A percentile compares a stretch with the other conserved stretches of the same genome.
These are phyloP conservation scores for Kazachstania africana DNA, from an alignment of 805 yeast genomes.

Conservation along the genomic window DNA sequence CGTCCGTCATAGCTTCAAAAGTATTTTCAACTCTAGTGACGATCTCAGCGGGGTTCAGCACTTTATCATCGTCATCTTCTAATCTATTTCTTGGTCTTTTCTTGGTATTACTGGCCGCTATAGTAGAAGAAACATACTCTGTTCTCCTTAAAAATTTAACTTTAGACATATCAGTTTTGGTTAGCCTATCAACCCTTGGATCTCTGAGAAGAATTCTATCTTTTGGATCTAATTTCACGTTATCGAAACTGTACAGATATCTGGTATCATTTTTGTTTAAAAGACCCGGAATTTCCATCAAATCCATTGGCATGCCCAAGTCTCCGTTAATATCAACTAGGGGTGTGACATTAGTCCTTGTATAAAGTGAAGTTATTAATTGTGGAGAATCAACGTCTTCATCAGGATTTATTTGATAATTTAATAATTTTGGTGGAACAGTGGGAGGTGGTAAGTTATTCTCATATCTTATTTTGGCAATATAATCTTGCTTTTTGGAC, in stretches of 20 bases:
- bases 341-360: constrained; percentile 60
- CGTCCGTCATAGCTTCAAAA: constrained; percentile 44
- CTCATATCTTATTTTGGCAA: constrained; percentile 71
- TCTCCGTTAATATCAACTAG: constrained; percentile 48
- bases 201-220: constrained; percentile 72
- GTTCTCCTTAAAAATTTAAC: constrained; percentile 87
- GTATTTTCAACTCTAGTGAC: constrained; percentile 52
- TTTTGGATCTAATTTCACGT: constrained; percentile 53
- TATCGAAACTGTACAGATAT: constrained; percentile 30
- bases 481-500: constrained; percentile 56
- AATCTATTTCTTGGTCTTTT: constrained; percentile 22
- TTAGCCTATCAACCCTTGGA: constrained; percentile 39
- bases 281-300: constrained; percentile 52
- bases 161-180: constrained; percentile 29
- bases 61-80: constrained; percentile 15
- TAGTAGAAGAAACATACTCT: constrained; percentile 68
- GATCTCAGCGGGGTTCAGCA: constrained; percentile 18
- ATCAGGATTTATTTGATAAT: constrained; percentile 32
- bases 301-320: constrained; percentile 68
- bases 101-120: constrained; percentile 12
- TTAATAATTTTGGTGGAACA: constrained; percentile 74
- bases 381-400: constrained; percentile 39
- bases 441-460: constrained; percentile 91
- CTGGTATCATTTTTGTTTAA: constrained; percentile 49
- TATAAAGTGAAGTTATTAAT: constrained; percentile 57